phyloP scores from a whole-genome alignment of 768 basidiomycete genomes.

The Termitomyces sp. region DNA sequence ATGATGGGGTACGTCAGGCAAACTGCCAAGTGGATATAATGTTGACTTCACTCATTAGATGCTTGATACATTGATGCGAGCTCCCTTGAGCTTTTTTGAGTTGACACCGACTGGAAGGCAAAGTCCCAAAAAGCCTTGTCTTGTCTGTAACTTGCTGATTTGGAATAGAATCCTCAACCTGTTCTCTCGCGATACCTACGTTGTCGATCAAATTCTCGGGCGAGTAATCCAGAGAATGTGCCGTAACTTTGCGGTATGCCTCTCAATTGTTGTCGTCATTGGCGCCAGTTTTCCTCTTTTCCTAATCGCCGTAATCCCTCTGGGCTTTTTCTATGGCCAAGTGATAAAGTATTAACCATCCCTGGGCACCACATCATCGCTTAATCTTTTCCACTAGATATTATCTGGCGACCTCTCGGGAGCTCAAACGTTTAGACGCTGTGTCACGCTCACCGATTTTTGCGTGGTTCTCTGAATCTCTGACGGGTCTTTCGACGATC shows the following conservation, averaged over 20 bases:
- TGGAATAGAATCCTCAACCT: slow-evolving; percentile 71
- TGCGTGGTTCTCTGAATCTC: slow-evolving; percentile 78
- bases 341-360: slow-evolving; percentile 64
- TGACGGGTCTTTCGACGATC: slow-evolving; percentile 76
- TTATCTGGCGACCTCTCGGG: slow-evolving; percentile 81
- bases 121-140: slow-evolving; percentile 7
- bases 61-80: slow-evolving; percentile 73
- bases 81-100: slow-evolving; percentile 88
- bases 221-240: slow-evolving; percentile 71
- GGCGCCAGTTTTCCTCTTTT: slow-evolving; percentile 79
- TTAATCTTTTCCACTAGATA: slow-evolving; percentile 44
- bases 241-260: slow-evolving; percentile 54
- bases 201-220: slow-evolving; percentile 79
- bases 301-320: slow-evolving; percentile 65
- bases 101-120: slow-evolving; percentile 80
- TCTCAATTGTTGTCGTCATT: slow-evolving; percentile 68
- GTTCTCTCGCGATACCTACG: slow-evolving; percentile 86
- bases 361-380: not conserved
- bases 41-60: slow-evolving; percentile 39
- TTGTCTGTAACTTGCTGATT: not conserved
- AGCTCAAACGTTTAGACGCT: slow-evolving; percentile 84
- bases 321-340: slow-evolving; percentile 72
- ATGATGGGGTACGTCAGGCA: slow-evolving; percentile 57
- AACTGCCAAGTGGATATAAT: not conserved
- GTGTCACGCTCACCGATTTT: slow-evolving; percentile 90